phyloP scores from a whole-genome alignment of 352 stramenopile genomes.

The Pilasporangium apinafurcum region DNA sequence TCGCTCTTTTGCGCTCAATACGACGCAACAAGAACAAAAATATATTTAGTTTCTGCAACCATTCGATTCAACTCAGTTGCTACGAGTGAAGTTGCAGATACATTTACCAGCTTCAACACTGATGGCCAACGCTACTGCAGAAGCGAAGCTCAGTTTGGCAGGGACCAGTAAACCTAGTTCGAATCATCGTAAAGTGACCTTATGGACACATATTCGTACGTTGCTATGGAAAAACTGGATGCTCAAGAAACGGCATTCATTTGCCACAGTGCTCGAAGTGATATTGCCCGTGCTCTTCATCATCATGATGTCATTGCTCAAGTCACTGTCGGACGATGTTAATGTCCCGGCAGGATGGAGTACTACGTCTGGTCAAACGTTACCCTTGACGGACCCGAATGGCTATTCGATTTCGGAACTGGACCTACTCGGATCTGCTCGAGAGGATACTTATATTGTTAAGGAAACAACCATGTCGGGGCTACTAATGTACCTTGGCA shows the following conservation, averaged over 20 bases:
- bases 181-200: slow-evolving; percentile 1
- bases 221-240: slow-evolving; percentile 72
- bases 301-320: slow-evolving; percentile 45
- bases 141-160: no score
- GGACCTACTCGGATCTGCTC: no score
- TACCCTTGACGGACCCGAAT: slow-evolving; percentile 1
- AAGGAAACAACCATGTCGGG: slow-evolving; percentile 48
- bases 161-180: no score
- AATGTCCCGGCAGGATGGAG: slow-evolving; percentile 59
- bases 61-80: no score
- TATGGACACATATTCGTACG: slow-evolving; percentile 22
- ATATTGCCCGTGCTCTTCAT: slow-evolving; percentile 64
- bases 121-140: no score
- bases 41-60: no score
- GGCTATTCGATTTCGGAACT: neutral
- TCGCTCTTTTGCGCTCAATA: no score
- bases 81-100: no score
- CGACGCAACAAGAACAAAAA: no score
- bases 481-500: slow-evolving; percentile 36
- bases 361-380: slow-evolving; percentile 5
- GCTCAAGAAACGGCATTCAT: slow-evolving; percentile 58
- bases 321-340: slow-evolving; percentile 42
- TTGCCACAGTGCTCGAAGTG: slow-evolving; percentile 48
- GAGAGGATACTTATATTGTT: slow-evolving; percentile 31
- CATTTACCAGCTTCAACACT: no score